Base-by-base conservation (phyloP, 768 basidiomycete species). In the Gyrodon lividus region DNA sequence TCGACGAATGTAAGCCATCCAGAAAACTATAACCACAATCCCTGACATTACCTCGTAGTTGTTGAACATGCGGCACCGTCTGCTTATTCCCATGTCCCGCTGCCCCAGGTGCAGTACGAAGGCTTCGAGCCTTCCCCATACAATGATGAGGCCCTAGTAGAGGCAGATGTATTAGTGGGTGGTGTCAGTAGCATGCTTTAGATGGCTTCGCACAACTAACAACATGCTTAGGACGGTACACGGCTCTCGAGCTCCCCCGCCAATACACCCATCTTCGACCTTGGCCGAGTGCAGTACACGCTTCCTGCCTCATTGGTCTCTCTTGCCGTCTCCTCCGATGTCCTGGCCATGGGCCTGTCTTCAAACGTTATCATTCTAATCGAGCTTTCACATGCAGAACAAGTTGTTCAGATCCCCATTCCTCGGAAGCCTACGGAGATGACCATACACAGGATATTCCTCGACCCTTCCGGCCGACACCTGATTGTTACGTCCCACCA, bases 391-490 rank as follows among this genome's bases (percentile, higher is more conserved):
- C 86, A 85, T 47, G 82, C 92, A 0, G 92, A 95, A 61, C 89
- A 92, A 62, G 85, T 98, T 42, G 72, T 89, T 56, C 88, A 87
- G 62, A 79, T 98, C 12, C 85, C 77, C 41, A 85, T 91, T 52
- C 83, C 84, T 17, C 78, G 84, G 52, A 91, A 89, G 66, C 77
- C 81, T 1, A 72, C 77, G n/a, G 89, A 92, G 54, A 80, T 91
- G 75, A 75, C 78, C 7, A 83, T 98, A 42, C 72, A 87, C 74
- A 87, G 87, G 63, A 70, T 98, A 46, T 98, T 94, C 71, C 81
- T 90, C 65, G 95, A 98, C 68, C 95, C 95, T 13, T 89, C 93
- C 0, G 95, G 95, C 4, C 79, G 89, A 30, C 97, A 98, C 72
- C 80, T 96, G 44, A 70, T 98, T 37, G 77, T 96, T 47, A 90